phyloP scores from a whole-genome alignment of 2,329 filamentous ascomycete genomes.

The Hypoxylon sp. region DNA sequence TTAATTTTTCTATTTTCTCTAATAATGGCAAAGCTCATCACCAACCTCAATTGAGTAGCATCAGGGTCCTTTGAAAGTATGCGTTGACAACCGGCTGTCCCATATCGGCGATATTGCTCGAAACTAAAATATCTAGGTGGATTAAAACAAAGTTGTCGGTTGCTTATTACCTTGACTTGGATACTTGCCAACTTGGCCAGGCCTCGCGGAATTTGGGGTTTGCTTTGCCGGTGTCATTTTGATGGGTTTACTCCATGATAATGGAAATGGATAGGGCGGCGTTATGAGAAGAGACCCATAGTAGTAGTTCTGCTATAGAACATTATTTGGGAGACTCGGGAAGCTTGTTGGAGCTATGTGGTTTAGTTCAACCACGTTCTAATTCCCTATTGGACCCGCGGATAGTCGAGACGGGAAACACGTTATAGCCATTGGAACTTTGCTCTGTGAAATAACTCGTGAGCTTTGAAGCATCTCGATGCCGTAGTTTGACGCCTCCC shows the following conservation, averaged over 20 bases:
- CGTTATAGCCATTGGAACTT: slow-evolving; percentile 38
- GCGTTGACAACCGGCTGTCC: slow-evolving; percentile 18
- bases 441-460: slow-evolving; percentile 40
- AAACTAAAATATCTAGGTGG: slow-evolving; percentile 16
- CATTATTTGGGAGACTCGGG: slow-evolving; percentile 18
- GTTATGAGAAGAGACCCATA: slow-evolving; percentile 24
- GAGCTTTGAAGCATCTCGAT: slow-evolving; percentile 42
- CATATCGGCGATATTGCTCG: slow-evolving; percentile 21
- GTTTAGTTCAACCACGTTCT: slow-evolving; percentile 50
- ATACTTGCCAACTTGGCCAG: slow-evolving; percentile 15
- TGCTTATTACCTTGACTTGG: slow-evolving; percentile 7
- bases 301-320: slow-evolving; percentile 24
- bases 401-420: slow-evolving; percentile 42
- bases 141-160: slow-evolving; percentile 28
- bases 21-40: slow-evolving; percentile 20
- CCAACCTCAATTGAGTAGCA: slow-evolving; percentile 31
- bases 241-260: slow-evolving; percentile 23
- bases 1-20: slow-evolving; percentile 33
- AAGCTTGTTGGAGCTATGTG: slow-evolving; percentile 40
- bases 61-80: slow-evolving; percentile 16
- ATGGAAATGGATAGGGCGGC: slow-evolving; percentile 21
- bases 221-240: slow-evolving; percentile 8
- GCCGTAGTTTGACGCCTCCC: slow-evolving; percentile 41
- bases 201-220: slow-evolving; percentile 12
- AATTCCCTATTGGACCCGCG: slow-evolving; percentile 49